Percentiles rank a stretch among this genome's conserved stretches.
Evolutionary conservation across 257 asterid genomes (phyloP).

Genomic region (Nicotiana attenuata): DNA sequence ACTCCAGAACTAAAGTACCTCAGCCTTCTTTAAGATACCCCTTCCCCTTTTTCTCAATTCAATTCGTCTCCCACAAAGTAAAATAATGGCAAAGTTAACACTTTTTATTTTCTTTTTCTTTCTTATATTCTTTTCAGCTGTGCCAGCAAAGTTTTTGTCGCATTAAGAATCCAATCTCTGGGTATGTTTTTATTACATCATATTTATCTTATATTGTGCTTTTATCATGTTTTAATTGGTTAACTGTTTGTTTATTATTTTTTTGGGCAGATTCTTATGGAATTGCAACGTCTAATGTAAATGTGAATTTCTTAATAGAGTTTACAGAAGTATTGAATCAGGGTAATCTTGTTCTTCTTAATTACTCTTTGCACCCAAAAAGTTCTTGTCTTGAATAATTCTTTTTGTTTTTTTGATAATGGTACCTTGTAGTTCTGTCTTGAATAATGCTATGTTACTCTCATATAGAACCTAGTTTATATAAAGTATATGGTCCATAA

Average conservation of each 20-base stretch:
- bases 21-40: slow-evolving; percentile 36
- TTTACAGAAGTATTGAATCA: slow-evolving; percentile 55
- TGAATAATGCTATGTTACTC: no score
- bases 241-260: not conserved
- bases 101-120: not conserved
- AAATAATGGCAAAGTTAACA: not conserved
- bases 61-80: not conserved
- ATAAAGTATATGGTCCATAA: not conserved
- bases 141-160: slow-evolving; percentile 51
- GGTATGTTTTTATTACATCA: slow-evolving; percentile 31
- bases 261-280: slow-evolving; percentile 52
- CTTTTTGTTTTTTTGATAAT: no score
- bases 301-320: slow-evolving; percentile 62
- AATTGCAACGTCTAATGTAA: slow-evolving; percentile 40
- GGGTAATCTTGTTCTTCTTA: slow-evolving; percentile 36
- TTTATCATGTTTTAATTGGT: not conserved
- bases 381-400: no score
- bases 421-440: no score
- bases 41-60: not conserved
- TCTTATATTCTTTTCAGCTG: slow-evolving; percentile 39
- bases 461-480: no score
- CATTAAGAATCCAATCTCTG: slow-evolving; percentile 67
- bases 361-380: not conserved
- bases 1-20: slow-evolving; percentile 13
- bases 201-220: not conserved